Evolutionary conservation across 805 yeast species (phyloP).

Genomic region (Pichia gijzeniarum): DNA sequence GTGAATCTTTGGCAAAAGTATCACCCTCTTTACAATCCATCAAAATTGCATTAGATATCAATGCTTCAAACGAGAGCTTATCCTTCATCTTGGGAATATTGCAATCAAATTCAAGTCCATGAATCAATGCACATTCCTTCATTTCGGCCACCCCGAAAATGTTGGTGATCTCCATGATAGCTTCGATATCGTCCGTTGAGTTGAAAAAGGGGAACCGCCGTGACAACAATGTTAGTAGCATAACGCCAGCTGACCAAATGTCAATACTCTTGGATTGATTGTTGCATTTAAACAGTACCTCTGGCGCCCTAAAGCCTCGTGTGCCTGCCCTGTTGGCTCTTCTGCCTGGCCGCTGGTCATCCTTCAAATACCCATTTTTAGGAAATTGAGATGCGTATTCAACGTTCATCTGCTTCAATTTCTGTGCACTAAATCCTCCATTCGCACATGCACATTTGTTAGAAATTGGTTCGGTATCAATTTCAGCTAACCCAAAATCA

Average conservation of each 20-base stretch:
- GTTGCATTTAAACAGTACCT: conserved; percentile 79
- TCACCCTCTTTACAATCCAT: conserved; percentile 45
- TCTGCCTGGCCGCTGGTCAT: conserved; percentile 81
- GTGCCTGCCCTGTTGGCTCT: conserved; percentile 98
- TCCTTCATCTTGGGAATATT: conserved; percentile 46
- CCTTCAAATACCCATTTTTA: conserved; percentile 69
- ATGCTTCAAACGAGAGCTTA: conserved; percentile 33
- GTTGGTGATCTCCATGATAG: conserved; percentile 74
- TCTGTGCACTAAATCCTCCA: conserved; percentile 28
- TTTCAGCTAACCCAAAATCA: conserved; percentile 89
- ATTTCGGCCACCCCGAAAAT: conserved; percentile 72
- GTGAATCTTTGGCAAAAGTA: conserved; percentile 64
- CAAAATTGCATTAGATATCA: conserved; percentile 38
- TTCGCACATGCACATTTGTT: conserved; percentile 52
- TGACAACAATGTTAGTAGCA: conserved; percentile 67
- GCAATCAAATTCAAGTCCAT: conserved; percentile 82
- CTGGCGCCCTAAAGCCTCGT: conserved; percentile 92
- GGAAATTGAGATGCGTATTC: conserved; percentile 30
- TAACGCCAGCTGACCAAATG: conserved; percentile 90
- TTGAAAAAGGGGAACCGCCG: conserved; percentile 90
- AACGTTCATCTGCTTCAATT: not conserved
- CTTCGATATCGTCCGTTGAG: conserved; percentile 90
- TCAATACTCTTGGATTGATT: conserved; percentile 79
- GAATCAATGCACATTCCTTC: conserved; percentile 72
- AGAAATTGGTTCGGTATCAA: conserved; percentile 26